Conservation (phyloP, 75 land plant species). For the Cryptomeria japonica region DNA sequence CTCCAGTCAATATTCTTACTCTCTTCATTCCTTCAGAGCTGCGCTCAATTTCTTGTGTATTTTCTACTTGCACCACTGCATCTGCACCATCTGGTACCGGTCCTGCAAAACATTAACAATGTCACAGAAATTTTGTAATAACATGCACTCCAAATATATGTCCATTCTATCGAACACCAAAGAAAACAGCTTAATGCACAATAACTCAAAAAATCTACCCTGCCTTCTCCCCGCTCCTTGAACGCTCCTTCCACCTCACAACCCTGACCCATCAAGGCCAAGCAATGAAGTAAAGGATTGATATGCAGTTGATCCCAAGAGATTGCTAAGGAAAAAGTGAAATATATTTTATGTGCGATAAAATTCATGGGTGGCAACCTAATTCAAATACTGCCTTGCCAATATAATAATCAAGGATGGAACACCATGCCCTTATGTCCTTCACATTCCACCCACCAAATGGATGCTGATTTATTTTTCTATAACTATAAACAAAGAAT, state of each 20-base stretch:
- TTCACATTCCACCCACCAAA: neutral
- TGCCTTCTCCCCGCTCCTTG: neutral
- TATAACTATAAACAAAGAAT: neutral
- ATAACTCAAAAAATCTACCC: neutral
- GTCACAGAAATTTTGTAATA: neutral
- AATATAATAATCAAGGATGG: neutral
- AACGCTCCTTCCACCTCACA: too few relatives aligned
- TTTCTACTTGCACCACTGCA: constrained; percentile 95
- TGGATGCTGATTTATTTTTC: neutral
- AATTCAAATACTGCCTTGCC: neutral
- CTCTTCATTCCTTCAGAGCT: constrained; percentile 29
- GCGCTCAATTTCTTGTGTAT: constrained; percentile 51
- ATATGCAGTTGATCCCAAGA: neutral
- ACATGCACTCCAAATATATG: neutral
- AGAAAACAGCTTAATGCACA: neutral
- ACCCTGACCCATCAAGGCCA: neutral
- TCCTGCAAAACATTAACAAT: constrained; percentile 34
- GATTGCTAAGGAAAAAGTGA: neutral
- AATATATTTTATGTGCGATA: neutral
- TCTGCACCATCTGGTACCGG: constrained; percentile 97
- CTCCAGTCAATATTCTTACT: constrained; percentile 54
- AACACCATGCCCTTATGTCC: neutral
- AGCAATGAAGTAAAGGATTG: neutral
- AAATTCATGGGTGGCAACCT: neutral
- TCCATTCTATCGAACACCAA: neutral